Evolutionary conservation across 2,329 filamentous ascomycete species (phyloP), one percentile per base, ranked within the genome.

Genomic region (Ophiocordyceps polyrhachis-furcata): DNA sequence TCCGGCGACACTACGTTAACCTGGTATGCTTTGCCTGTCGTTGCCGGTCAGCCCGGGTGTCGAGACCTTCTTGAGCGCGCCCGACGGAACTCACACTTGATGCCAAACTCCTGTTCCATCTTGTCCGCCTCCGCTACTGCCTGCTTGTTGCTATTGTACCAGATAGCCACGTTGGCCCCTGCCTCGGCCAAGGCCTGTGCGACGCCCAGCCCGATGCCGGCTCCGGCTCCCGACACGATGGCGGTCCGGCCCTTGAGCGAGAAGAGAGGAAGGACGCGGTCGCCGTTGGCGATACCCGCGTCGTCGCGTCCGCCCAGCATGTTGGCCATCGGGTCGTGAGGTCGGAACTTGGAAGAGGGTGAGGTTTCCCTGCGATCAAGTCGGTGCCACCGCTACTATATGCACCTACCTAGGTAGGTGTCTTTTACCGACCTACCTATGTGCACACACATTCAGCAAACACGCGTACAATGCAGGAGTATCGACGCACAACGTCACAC

Each of bases 91-190:
- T 57, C 58, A 79, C 78, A 77, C 58, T 79, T 76, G 40, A 87
- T 79, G 3, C 75, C 74, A 52, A 78, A 83, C 20, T 72, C 70
- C 54, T 73, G 68, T 54, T 74, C 75, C 41, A 85, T 78, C 23
- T 75, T 73, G 29, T 69, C 68, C 0, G 81, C 79, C 46, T 74
- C 68, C 15, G 73, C 67, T 13, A 76, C 56, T 13, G 79, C 77
- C 52, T 78, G 73, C 54, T 73, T 70, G 61, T 84, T 83, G 58
- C 67, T 74, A 56, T 82, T 79, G 57, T 82, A 84, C 76, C 76
- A 83, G 43, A 83, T 74, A 25, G 77, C 79, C 20, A 84, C 76
- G 51, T 83, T 80, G 47, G 79, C 79, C 43, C 81, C 81, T 15
- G 79, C 76, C 56, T 85, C 81, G 15, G 80, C 79, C 29, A 78